A percentile compares a stretch with the other conserved stretches of the same genome.
These are phyloP conservation scores for Monilinia vaccinii-corymbosi DNA, from an alignment of 2,329 filamentous ascomycete species.

Conservation along the genomic window DNA sequence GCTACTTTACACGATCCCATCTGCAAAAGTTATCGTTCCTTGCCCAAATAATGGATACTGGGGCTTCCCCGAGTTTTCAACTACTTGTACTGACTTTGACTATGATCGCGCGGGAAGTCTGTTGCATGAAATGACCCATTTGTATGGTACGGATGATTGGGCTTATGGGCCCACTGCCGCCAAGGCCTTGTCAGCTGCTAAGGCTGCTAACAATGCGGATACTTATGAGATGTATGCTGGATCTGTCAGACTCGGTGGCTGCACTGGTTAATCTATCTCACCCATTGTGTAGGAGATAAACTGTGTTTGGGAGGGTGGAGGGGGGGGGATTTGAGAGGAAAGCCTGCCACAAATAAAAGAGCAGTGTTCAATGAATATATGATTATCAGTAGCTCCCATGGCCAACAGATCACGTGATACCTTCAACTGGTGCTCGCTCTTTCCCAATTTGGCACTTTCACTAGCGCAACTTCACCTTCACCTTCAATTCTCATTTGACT, in stretches of 20 bases:
- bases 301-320: background rate
- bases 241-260: slow-evolving; percentile 21
- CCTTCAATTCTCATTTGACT: background rate
- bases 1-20: slow-evolving; percentile 20
- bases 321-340: background rate
- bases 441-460: background rate
- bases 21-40: slow-evolving; percentile 19
- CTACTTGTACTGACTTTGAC: slow-evolving; percentile 18
- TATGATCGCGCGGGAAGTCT: slow-evolving; percentile 20
- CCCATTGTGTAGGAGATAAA: background rate
- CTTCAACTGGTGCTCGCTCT: background rate
- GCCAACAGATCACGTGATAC: background rate
- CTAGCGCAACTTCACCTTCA: background rate
- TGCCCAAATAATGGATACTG: slow-evolving; percentile 22
- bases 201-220: slow-evolving; percentile 21
- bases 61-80: slow-evolving; percentile 16
- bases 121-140: slow-evolving; percentile 21
- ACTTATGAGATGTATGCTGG: slow-evolving; percentile 24
- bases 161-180: slow-evolving; percentile 21
- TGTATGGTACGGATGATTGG: slow-evolving; percentile 21
- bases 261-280: slow-evolving; percentile 2
- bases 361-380: background rate
- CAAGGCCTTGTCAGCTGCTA: slow-evolving; percentile 13
- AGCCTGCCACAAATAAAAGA: background rate
- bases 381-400: background rate